A percentile compares a stretch with the other conserved stretches of the same genome.
These are phyloP conservation scores for Aspergillus puulaauensis DNA, from an alignment of 2,329 filamentous ascomycete species.

Conservation along the genomic window DNA sequence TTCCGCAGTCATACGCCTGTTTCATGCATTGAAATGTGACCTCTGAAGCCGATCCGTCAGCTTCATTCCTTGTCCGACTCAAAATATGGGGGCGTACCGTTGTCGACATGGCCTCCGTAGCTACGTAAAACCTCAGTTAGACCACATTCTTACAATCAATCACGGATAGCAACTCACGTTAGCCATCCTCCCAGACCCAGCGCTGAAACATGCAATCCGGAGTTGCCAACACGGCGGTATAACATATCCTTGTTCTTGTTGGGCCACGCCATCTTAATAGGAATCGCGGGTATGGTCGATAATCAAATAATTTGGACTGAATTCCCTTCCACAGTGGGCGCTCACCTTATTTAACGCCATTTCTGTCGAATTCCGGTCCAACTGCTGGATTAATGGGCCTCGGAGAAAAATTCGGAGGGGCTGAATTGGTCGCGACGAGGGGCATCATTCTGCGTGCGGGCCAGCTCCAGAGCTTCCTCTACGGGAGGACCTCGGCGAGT, in stretches of 20 bases:
- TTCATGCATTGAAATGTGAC: slow-evolving; percentile 41
- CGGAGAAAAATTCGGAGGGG: slow-evolving; percentile 24
- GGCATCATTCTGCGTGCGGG: no score
- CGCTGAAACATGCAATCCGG: slow-evolving; percentile 70
- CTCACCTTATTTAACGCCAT: not conserved
- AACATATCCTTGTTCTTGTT: slow-evolving; percentile 55
- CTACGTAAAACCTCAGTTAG: not conserved
- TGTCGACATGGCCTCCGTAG: slow-evolving; percentile 6
- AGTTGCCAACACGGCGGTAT: slow-evolving; percentile 69
- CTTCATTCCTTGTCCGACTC: no score
- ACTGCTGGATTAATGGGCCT: not conserved
- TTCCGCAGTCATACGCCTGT: slow-evolving; percentile 56
- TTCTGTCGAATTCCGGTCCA: not conserved
- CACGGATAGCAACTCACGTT: slow-evolving; percentile 18
- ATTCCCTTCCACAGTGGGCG: not conserved
- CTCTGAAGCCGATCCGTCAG: slow-evolving; percentile 13
- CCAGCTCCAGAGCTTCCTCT: no score
- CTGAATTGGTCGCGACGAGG: not conserved
- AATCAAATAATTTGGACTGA: not conserved
- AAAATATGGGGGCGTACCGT: not conserved
- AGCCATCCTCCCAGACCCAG: slow-evolving; percentile 61
- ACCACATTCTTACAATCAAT: not conserved
- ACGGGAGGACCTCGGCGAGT: no score
- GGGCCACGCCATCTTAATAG: slow-evolving; percentile 20
- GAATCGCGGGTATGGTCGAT: not conserved